phyloP scores from a whole-genome alignment of 2,329 filamentous ascomycete species.

The Trichoderma citrinoviride region DNA sequence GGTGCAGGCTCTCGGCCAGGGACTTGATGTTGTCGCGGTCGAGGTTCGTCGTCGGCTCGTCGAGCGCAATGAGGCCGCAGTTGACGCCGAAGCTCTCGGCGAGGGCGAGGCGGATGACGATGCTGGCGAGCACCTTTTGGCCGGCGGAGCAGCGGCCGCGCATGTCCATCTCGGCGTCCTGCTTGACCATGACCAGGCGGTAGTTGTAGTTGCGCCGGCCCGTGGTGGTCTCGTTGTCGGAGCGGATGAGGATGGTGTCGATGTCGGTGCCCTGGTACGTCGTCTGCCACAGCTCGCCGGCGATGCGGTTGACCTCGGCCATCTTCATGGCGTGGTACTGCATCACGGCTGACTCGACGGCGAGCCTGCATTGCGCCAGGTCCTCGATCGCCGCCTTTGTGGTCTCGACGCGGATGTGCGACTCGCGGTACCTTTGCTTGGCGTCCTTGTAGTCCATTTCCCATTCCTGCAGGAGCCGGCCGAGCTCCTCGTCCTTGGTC shows the following conservation, averaged over 20 bases:
- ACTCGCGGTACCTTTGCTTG: conserved; percentile 74
- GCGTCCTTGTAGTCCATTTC: conserved; percentile 84
- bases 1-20: conserved; percentile 77
- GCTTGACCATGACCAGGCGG: conserved; percentile 95
- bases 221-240: conserved; percentile 73
- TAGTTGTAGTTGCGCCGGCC: conserved; percentile 92
- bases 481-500: conserved; percentile 78
- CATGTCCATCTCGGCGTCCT: conserved; percentile 99
- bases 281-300: conserved; percentile 93
- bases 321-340: conserved; percentile 95
- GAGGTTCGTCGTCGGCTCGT: conserved; percentile 96
- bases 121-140: conserved; percentile 93
- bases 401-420: conserved; percentile 84
- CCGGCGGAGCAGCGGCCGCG: conserved; percentile 94
- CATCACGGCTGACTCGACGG: conserved; percentile 96
- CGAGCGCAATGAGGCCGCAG: conserved; percentile 92
- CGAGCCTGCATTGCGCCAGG: conserved; percentile 74
- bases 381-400: conserved; percentile 93
- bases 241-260: conserved; percentile 92
- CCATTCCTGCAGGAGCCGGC: conserved; percentile 72
- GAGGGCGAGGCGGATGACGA: conserved; percentile 93
- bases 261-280: conserved; percentile 98
- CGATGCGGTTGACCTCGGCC: conserved; percentile 95
- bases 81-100: conserved; percentile 96
- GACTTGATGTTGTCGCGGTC: conserved; percentile 93